phyloP scores from a whole-genome alignment of 306 rosid genomes.

The Quercus gilva region DNA sequence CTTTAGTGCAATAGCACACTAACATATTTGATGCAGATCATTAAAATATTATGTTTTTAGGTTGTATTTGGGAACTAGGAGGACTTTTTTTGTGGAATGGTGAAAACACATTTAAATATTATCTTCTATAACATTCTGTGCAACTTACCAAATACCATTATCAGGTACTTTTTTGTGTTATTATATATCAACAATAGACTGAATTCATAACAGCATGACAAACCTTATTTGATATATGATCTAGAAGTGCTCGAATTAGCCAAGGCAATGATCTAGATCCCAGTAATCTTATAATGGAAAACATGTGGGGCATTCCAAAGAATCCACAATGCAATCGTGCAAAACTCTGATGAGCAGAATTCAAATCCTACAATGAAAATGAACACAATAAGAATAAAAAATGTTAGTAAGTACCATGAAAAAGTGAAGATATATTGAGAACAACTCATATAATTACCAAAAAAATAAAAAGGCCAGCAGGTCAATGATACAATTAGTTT shows the following conservation, averaged over 20 bases:
- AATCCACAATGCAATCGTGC: constrained; percentile 94
- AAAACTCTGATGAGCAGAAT: constrained; percentile 97
- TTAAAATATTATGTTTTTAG: neutral
- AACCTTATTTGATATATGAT: constrained; percentile 97
- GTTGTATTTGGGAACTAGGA: neutral
- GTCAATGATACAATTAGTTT: neutral
- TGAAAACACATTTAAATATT: neutral
- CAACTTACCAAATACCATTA: neutral
- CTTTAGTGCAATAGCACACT: neutral
- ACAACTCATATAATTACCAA: neutral
- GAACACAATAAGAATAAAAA: constrained; percentile 9
- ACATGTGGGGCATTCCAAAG: constrained; percentile 95
- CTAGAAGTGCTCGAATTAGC: constrained; percentile 94
- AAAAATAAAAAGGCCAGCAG: neutral
- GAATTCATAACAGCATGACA: constrained; percentile 6
- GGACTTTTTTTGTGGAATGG: neutral
- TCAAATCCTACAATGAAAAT: constrained; percentile 61
- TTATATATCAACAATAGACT: too few relatives aligned
- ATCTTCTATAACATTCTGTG: neutral
- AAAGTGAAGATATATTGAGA: neutral
- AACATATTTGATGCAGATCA: neutral
- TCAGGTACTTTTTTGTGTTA: too few relatives aligned
- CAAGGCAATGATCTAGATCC: constrained; percentile 98
- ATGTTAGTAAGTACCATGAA: neutral
- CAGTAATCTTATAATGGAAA: constrained; percentile 71